Base-by-base conservation (phyloP, 2,329 filamentous ascomycete species). In the Colletotrichum caudatum region DNA sequence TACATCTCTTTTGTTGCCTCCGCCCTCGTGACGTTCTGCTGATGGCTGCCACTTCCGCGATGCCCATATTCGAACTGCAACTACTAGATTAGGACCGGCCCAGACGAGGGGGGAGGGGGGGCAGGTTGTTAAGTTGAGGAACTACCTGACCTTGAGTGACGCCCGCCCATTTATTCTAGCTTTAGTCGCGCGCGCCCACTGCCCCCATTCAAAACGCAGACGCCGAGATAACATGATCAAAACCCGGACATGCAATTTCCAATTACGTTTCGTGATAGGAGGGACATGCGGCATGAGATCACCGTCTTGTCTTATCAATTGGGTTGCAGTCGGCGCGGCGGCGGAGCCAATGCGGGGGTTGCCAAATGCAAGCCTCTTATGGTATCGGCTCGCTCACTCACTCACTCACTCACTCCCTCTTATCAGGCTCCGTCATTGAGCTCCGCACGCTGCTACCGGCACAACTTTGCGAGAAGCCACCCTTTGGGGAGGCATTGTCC, bases 211-310 rank as follows among this genome's bases (percentile, higher is more conserved):
- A 53, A 35, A 23, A 37, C 14, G 16, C 61, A 62, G 56, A 66
- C 69, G 66, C 54, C 70, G 57, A 66, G 70, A 64, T 64, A 69
- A 59, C 35, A 63, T 64, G 66, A 63, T n/a, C 53, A 64, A 8
- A 23, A 57, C 44, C 41, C 54, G 35, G 62, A 44, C 57, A 48
- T 44, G 37, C 48, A 37, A 62, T 65, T 62, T 46, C 20, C 59
- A 62, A 73, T 74, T 73, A 74, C 72, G 72, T 71, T 74, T 74
- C 51, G 26, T 54, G 72, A 61, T 64, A 62, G 64, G 57, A 53
- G 50, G 50, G 18, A n/a, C 66, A 73, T 74, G 70, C 71, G 33
- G 41, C 60, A 66, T 71, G 71, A 72, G 60, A 63, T 71, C 73
- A 74, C 64, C 41, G 51, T 35, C 37, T n/a, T 20, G 53, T 58